Base-by-base conservation (phyloP, 208 protist genomes). In the Leishmania guyanensis region DNA sequence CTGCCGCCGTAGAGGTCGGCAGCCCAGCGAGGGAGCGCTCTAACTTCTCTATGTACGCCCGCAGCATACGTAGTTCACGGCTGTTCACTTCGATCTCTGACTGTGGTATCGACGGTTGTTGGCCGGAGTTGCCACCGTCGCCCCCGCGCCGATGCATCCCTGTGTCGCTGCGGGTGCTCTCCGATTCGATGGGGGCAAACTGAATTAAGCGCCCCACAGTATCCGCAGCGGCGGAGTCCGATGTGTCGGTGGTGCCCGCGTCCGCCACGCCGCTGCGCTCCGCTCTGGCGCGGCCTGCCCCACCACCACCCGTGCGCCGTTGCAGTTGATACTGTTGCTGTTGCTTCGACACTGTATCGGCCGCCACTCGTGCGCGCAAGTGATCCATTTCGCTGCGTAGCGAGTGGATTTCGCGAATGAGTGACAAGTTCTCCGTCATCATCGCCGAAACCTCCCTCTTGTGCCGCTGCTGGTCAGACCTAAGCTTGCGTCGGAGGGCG, bases 321-420 rank as follows among this genome's bases (percentile, higher is more conserved):
- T 75, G 82, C 77, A 74, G 60, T 33, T 84, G 39, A 69, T 84
- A 71, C 54, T 84, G 80, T 58, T 84, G 82, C 33, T 84, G 70
- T 53, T 86, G 84, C 66, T 81, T 82, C 68, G 84, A 82, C 1
- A 83, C 84, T 16, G 93, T 90, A 46, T 96, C 94, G 16, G 92
- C 84, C 12, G 90, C 88, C 12, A 93, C 86, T 20, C 88, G 84
- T 8, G 89, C 91, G 46, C 93, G 90, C 66, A 98, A 84, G 20
- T 92, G 77, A 50, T 93, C 88, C 58, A 99, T 94, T 78, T 99
- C 98, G 22, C 87, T 81, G 5, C 98, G 95, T 66, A 99, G 89
- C 17, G 93, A 88, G 88, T 99, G 98, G 84, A 99, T 99, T 80
- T 99, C 98, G 54, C 90, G 91, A 84, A 99, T 99, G 29, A 99